phyloP scores from a whole-genome alignment of 306 rosid genomes.

The Canavalia gladiata region DNA sequence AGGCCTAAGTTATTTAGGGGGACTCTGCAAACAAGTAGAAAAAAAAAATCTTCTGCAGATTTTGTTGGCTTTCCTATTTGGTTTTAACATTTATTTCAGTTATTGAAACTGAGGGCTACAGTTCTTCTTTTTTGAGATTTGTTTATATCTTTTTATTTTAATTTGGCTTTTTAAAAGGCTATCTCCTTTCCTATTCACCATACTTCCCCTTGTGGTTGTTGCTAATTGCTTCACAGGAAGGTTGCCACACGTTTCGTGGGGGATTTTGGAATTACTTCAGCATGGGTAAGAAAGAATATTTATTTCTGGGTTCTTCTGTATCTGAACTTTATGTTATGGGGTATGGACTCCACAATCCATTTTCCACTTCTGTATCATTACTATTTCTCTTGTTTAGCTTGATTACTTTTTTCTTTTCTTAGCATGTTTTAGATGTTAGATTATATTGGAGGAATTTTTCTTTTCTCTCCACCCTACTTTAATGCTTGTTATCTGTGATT shows the following conservation, averaged over 20 bases:
- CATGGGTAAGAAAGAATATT: conserved; percentile 85
- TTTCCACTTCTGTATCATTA: background rate
- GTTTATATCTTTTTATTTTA: background rate
- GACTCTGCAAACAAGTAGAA: conserved; percentile 16
- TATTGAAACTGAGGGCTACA: conserved; percentile 18
- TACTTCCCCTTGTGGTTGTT: conserved; percentile 36
- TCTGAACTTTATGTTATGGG: conserved; percentile 43
- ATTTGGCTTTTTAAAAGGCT: conserved; percentile 5
- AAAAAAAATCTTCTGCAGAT: conserved; percentile 20
- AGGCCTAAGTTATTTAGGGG: background rate
- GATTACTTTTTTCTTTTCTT: conserved; percentile 29
- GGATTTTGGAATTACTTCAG: conserved; percentile 99
- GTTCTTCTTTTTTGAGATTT: background rate
- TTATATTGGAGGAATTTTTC: conserved; percentile 12
- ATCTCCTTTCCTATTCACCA: conserved; percentile 30
- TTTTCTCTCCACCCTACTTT: conserved; percentile 1
- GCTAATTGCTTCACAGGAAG: conserved; percentile 71
- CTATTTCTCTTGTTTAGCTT: background rate
- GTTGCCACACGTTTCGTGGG: conserved; percentile 91
- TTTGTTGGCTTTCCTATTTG: conserved; percentile 8
- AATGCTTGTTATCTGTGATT: conserved; percentile 23
- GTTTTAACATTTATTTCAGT: conserved; percentile 29
- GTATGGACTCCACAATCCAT: conserved; percentile 24
- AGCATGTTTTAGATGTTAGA: conserved; percentile 33
- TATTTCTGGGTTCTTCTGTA: conserved; percentile 36